These are phyloP conservation scores for Prunus davidiana DNA, from an alignment of 306 rosid species.

Conservation along the genomic window DNA sequence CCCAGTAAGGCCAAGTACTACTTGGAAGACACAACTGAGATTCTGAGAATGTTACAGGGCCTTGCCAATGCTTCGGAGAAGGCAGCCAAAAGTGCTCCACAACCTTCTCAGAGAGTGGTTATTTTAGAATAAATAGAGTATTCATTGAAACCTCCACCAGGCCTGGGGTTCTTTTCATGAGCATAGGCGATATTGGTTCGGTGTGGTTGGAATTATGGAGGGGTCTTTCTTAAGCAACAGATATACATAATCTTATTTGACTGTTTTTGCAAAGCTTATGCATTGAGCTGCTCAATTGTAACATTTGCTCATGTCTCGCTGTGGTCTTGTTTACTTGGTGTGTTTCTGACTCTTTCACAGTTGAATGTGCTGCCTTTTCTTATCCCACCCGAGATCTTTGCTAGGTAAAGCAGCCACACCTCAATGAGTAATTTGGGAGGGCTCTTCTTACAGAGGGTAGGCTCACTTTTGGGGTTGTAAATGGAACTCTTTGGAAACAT, in stretches of 20 bases:
- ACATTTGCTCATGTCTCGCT: background rate
- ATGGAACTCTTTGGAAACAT: too few species aligned
- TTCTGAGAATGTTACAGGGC: slow-evolving; percentile 79
- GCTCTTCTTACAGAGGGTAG: too few species aligned
- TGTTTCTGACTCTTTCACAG: background rate
- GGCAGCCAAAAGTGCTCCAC: slow-evolving; percentile 28
- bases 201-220: background rate
- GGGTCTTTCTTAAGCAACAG: background rate
- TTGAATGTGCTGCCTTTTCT: background rate
- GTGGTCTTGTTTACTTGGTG: background rate
- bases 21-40: slow-evolving; percentile 80
- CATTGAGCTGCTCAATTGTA: background rate
- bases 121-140: slow-evolving; percentile 32
- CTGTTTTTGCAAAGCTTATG: background rate
- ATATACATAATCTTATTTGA: background rate
- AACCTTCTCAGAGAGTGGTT: slow-evolving; percentile 28
- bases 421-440: background rate
- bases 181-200: background rate
- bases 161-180: background rate
- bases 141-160: background rate
- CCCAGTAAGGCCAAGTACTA: slow-evolving; percentile 65
- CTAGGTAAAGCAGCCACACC: background rate
- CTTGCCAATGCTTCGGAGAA: slow-evolving; percentile 72
- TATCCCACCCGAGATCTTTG: background rate
- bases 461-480: too few species aligned